A percentile compares a stretch with the other conserved stretches of the same genome.
Conservation (phyloP, 2,329 filamentous ascomycete species). For the Colletotrichum filicis region DNA sequence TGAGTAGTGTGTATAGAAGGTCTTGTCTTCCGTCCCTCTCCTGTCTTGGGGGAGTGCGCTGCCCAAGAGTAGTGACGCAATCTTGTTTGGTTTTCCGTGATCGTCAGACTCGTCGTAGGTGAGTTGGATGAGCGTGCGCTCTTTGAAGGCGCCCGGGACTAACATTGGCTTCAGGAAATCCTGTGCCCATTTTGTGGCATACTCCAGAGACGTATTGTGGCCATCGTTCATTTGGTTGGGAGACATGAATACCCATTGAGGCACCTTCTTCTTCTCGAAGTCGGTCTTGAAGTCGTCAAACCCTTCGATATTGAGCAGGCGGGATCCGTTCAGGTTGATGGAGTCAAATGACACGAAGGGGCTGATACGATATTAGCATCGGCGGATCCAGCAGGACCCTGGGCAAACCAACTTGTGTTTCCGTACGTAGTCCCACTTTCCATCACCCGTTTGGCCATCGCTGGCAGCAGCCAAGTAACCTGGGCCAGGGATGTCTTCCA, state of each 20-base stretch:
- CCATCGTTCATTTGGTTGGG: slow-evolving; percentile 75
- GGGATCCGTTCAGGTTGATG: slow-evolving; percentile 50
- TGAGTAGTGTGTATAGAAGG: slow-evolving; percentile 59
- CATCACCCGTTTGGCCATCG: slow-evolving; percentile 43
- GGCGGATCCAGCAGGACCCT: not conserved
- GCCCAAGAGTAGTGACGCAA: slow-evolving; percentile 65
- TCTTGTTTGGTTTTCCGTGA: slow-evolving; percentile 62
- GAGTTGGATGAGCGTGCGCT: slow-evolving; percentile 64
- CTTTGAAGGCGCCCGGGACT: slow-evolving; percentile 60
- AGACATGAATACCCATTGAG: slow-evolving; percentile 73
- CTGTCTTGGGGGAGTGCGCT: slow-evolving; percentile 59
- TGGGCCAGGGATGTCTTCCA: slow-evolving; percentile 47
- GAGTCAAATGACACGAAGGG: slow-evolving; percentile 56
- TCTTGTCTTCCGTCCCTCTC: slow-evolving; percentile 61
- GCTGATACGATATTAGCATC: slow-evolving; percentile 41
- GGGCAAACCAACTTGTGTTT: slow-evolving; percentile 36
- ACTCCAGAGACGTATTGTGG: slow-evolving; percentile 66
- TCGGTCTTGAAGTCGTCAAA: slow-evolving; percentile 71
- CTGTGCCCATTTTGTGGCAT: slow-evolving; percentile 61
- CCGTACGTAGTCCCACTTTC: slow-evolving; percentile 41
- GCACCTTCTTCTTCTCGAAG: slow-evolving; percentile 64
- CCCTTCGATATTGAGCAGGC: slow-evolving; percentile 71
- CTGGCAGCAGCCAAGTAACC: slow-evolving; percentile 56
- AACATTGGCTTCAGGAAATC: slow-evolving; percentile 65
- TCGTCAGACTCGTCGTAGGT: slow-evolving; percentile 69